Conservation (phyloP, 495 filamentous ascomycete genomes). For the Alectoria sarmentosa region DNA sequence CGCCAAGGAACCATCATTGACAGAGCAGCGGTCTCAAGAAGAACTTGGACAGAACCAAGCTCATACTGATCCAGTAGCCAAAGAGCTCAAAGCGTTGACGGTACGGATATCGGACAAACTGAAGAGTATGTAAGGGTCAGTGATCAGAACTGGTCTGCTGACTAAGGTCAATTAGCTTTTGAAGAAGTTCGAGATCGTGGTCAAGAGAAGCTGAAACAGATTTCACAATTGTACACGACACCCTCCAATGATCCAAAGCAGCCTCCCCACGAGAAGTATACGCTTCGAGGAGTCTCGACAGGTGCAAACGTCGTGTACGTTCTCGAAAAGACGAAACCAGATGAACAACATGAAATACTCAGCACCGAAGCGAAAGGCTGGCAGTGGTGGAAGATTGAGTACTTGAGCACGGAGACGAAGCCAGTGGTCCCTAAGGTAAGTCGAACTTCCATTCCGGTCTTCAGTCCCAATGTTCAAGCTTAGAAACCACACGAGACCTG, state of each 20-base stretch:
- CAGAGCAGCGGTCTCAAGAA: not conserved
- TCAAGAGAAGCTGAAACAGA: conserved; percentile 38
- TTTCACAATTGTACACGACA: conserved; percentile 48
- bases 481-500: not conserved
- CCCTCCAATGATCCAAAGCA: conserved; percentile 42
- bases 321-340: conserved; percentile 27
- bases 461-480: not conserved
- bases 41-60: not conserved
- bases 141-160: conserved; percentile 2
- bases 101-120: conserved; percentile 46
- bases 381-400: conserved; percentile 53
- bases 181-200: conserved; percentile 46
- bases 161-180: conserved; percentile 36
- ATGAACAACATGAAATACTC: conserved; percentile 21
- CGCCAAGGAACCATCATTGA: conserved; percentile 26
- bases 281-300: conserved; percentile 46
- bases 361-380: conserved; percentile 29
- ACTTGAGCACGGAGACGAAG: conserved; percentile 42
- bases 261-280: conserved; percentile 42
- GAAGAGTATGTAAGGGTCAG: conserved; percentile 32
- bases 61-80: conserved; percentile 22
- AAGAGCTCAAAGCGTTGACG: conserved; percentile 25
- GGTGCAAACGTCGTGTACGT: conserved; percentile 46
- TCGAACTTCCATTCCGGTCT: not conserved
- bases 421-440: conserved; percentile 15